Conservation (phyloP, 371 early-diverging fungal species). For the Mucor mucedo region DNA sequence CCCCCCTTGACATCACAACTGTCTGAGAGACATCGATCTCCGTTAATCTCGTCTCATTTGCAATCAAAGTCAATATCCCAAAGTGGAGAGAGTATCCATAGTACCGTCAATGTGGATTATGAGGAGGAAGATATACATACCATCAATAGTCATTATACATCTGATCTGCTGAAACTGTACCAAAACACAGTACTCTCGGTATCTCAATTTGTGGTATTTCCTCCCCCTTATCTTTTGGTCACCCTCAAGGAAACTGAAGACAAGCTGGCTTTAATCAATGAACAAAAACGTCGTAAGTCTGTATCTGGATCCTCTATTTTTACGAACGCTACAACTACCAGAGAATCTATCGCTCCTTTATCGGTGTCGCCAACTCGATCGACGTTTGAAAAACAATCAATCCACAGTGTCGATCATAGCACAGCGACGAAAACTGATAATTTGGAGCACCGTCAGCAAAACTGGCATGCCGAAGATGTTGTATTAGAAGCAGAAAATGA, state of each 20-base stretch:
- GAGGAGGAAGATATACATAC: constrained; percentile 23
- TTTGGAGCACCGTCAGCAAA: neutral
- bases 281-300: constrained; percentile 26
- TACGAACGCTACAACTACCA: constrained; percentile 5
- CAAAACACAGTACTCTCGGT: constrained; percentile 78
- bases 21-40: constrained; percentile 17
- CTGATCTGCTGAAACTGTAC: constrained; percentile 52
- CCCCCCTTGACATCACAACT: neutral
- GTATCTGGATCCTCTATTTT: constrained; percentile 15
- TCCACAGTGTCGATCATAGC: neutral
- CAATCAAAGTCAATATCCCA: neutral
- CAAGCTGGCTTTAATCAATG: constrained; percentile 32
- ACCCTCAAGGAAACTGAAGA: constrained; percentile 70
- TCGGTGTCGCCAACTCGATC: constrained; percentile 35
- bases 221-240: constrained; percentile 82
- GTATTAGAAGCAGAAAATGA: constrained; percentile 47
- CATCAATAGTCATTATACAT: constrained; percentile 22
- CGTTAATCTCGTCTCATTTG: constrained; percentile 4
- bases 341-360: neutral
- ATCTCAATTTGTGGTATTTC: constrained; percentile 84
- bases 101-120: neutral
- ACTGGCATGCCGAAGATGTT: constrained; percentile 7
- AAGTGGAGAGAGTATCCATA: neutral
- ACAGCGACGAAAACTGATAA: neutral
- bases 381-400: constrained; percentile 32